These are phyloP conservation scores for Heritiera littoralis DNA, from an alignment of 345 rosid genomes.

Conservation along the genomic window DNA sequence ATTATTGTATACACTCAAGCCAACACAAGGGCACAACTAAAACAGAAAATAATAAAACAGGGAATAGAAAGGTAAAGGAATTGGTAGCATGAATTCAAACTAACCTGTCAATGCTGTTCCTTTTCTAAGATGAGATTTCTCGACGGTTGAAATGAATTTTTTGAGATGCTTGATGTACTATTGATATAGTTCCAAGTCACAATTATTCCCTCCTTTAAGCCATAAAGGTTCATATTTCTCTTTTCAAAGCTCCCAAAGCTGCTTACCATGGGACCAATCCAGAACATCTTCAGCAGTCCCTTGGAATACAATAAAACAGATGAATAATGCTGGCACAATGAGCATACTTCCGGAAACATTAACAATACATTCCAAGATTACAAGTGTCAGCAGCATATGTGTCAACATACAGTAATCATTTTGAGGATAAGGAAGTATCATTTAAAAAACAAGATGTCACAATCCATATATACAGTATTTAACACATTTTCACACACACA, in stretches of 20 bases:
- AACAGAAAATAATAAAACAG: too few relatives aligned
- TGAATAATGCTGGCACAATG: background rate
- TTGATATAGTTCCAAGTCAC: constrained; percentile 80
- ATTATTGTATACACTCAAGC: background rate
- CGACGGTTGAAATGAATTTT: constrained; percentile 79
- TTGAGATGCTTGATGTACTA: constrained; percentile 83
- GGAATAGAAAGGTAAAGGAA: background rate
- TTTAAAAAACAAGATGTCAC: background rate
- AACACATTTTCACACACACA: too few relatives aligned
- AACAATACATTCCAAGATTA: background rate
- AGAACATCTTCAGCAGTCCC: constrained; percentile 96
- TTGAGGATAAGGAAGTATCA: background rate
- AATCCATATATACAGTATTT: too few relatives aligned
- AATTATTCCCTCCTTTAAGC: constrained; percentile 92
- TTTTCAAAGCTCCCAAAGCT: constrained; percentile 77
- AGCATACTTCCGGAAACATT: constrained; percentile 7
- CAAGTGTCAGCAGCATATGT: too few relatives aligned
- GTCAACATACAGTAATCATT: background rate
- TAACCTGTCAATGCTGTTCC: constrained; percentile 87
- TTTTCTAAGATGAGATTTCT: constrained; percentile 46
- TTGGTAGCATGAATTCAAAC: constrained; percentile 9
- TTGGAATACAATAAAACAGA: constrained; percentile 39
- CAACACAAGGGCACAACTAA: background rate
- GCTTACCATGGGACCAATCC: constrained; percentile 93
- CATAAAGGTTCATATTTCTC: constrained; percentile 91